phyloP scores from a whole-genome alignment of 225 moss, liverwort and hornwort genomes.

The Straminergon stramineum region DNA sequence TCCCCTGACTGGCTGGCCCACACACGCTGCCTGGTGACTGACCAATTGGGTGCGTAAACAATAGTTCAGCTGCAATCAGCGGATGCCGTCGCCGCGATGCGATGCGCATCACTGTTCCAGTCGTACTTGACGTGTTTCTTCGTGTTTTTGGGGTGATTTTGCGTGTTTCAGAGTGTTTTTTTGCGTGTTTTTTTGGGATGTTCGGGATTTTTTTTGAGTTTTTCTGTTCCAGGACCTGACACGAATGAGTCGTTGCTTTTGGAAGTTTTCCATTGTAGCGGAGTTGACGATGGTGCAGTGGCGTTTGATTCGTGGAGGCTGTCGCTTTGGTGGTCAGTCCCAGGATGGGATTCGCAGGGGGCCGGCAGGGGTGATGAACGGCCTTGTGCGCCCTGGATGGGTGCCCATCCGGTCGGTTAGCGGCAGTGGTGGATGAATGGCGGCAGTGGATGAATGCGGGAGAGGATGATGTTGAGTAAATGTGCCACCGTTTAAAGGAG shows the following conservation, averaged over 20 bases:
- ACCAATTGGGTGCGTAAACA: neutral
- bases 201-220: neutral
- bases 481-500: neutral
- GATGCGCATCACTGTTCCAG: neutral
- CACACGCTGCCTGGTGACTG: neutral
- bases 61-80: neutral
- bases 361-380: neutral
- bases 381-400: neutral
- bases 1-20: neutral
- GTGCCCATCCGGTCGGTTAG: neutral
- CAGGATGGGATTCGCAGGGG: neutral
- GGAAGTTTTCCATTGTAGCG: neutral
- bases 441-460: neutral
- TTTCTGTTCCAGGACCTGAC: neutral
- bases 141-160: neutral
- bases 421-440: neutral
- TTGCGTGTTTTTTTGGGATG: too few species aligned
- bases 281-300: neutral
- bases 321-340: neutral
- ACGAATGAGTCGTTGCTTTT: neutral
- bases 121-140: neutral
- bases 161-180: too few species aligned
- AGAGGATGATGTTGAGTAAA: neutral
- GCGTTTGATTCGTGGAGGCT: neutral
- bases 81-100: neutral